These are phyloP conservation scores for Pseudogymnoascus sp. DNA, from an alignment of 2,329 filamentous ascomycete genomes.

Conservation along the genomic window DNA sequence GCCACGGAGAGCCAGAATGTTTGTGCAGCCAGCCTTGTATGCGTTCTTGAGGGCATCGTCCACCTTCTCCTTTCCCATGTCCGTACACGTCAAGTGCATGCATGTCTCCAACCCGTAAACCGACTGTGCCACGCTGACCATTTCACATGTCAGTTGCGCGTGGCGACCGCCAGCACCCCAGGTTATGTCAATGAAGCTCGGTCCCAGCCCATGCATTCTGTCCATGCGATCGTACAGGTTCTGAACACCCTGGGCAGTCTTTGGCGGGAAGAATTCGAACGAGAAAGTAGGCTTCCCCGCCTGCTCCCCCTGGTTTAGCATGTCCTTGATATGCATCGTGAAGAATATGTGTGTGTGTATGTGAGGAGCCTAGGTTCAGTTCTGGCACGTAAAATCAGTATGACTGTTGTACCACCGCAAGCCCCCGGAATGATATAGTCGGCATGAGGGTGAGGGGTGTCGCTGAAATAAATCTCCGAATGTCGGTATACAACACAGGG, in stretches of 20 bases:
- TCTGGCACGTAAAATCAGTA: neutral
- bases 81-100: conserved; percentile 98
- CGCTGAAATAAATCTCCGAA: neutral
- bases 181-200: conserved; percentile 95
- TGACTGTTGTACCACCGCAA: neutral
- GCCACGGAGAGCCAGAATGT: conserved; percentile 87
- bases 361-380: conserved; percentile 1
- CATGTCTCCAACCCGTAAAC: conserved; percentile 96
- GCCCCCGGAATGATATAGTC: neutral
- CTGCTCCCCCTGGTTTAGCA: conserved; percentile 74
- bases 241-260: conserved; percentile 94
- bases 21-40: conserved; percentile 92
- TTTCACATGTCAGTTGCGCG: conserved; percentile 89
- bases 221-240: conserved; percentile 99
- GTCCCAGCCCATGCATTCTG: conserved; percentile 91
- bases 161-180: conserved; percentile 94
- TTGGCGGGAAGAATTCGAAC: conserved; percentile 98
- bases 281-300: conserved; percentile 84
- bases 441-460: neutral
- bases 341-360: conserved; percentile 6
- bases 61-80: conserved; percentile 90
- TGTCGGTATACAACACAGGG: conserved; percentile 9
- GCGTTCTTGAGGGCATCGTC: conserved; percentile 80
- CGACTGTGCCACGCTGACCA: conserved; percentile 92
- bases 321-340: conserved; percentile 92